Base-by-base conservation (phyloP, 139 green algal genomes). In the Raphidocelis subcapitata region DNA sequence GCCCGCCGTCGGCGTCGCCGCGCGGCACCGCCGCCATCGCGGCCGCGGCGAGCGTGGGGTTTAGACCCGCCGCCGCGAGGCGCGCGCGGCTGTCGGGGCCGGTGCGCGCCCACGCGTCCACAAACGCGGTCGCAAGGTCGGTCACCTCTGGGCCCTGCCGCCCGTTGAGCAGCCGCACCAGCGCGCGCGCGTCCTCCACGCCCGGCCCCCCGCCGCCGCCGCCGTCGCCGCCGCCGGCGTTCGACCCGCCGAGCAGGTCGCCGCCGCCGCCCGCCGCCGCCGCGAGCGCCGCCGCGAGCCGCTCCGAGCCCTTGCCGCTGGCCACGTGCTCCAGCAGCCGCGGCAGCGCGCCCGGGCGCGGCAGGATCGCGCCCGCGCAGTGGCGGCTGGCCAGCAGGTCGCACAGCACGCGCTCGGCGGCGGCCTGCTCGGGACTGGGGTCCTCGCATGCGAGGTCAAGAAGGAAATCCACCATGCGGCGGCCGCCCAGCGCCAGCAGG, bases 391-490 rank as follows among this genome's bases (percentile, higher is more conserved):
- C 65, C 24, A 72, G 46, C 44, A 67, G 65, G 35, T 60, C 71
- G 36, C 33, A 33, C 1, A 84, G 32, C 0, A 77, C 66, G 24
- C 62, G 55, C 63, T 77, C 74, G 15, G 77, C 77, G n/a, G 77
- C 52, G 8, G 37, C 60, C 44, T 75, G 67, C 55, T 80, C 75
- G 0, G 62, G 28, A 0, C 59, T 63, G 2, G 49, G 35, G 4
- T 67, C 57, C 2, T 71, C 41, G 28, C 66, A 72, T 1, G 79
- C 79, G 33, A 69, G 61, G 21, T 37, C 26, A 1, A 89, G 71
- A n/a, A 89, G 73, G 62, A 81, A 87, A 21, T 87, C 82, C 54
- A 89, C 63, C 29, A 89, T 52, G 10, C 46, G 52, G 46, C 71
- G 65, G 44, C 79, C 75, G 29, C 84, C 84, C 15, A 86, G 63